Evolutionary conservation across 345 rosid genomes (phyloP).

Genomic region (Populus nigra): DNA sequence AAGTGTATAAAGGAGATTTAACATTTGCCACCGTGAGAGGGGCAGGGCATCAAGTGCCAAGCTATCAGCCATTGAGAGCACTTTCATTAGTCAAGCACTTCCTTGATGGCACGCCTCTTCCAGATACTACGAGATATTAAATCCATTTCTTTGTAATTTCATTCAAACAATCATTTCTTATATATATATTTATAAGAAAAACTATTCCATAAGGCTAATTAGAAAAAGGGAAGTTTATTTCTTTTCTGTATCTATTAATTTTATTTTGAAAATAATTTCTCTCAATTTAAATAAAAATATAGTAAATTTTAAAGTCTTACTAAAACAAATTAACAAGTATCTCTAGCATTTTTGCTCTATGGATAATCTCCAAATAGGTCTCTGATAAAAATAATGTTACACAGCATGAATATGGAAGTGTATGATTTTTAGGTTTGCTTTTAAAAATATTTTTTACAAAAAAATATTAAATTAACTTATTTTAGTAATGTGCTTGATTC

Average conservation of each 20-base stretch:
- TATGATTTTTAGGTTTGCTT: no score
- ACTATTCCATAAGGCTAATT: not conserved
- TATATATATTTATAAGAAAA: not conserved
- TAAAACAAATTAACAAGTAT: no score
- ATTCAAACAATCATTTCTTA: not conserved
- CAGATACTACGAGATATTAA: slow-evolving; percentile 40
- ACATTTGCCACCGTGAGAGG: slow-evolving; percentile 80
- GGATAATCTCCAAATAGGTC: no score
- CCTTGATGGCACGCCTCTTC: slow-evolving; percentile 61
- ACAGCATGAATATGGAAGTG: no score
- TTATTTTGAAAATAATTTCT: no score
- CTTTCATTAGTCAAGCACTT: slow-evolving; percentile 70
- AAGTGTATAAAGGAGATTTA: slow-evolving; percentile 63
- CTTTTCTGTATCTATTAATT: no score
- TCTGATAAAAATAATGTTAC: not conserved
- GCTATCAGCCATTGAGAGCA: slow-evolving; percentile 74
- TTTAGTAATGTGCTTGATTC: no score
- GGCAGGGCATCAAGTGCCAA: slow-evolving; percentile 92
- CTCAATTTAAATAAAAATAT: not conserved
- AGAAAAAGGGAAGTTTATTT: not conserved
- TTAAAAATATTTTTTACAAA: no score
- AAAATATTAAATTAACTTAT: no score
- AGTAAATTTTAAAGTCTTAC: no score
- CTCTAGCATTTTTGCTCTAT: no score
- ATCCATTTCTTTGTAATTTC: not conserved